phyloP scores from a whole-genome alignment of 305 asterid species.

The Fraxinus sp. region DNA sequence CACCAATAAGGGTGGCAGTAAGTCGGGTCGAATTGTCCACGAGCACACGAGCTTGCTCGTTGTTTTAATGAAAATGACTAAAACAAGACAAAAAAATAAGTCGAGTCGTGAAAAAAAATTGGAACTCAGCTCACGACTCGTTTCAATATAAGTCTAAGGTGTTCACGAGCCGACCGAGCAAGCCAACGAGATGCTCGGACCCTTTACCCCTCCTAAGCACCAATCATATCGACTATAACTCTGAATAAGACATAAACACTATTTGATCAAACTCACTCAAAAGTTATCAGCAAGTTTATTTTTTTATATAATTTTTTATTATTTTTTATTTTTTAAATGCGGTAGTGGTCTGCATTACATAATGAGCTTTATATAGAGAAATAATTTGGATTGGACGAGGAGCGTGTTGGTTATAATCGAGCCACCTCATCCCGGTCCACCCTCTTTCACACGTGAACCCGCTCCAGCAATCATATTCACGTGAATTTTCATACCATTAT shows the following conservation, averaged over 20 bases:
- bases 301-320: neutral
- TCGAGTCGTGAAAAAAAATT: neutral
- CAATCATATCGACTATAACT: neutral
- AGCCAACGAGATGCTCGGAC: neutral
- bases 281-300: neutral
- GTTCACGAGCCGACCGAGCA: neutral
- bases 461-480: conserved; percentile 36
- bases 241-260: neutral
- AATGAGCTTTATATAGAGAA: neutral
- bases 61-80: neutral
- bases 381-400: conserved; percentile 21
- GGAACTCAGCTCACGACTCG: neutral
- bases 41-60: neutral
- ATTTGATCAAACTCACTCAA: neutral
- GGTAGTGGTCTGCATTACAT: neutral
- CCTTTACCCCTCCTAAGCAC: neutral
- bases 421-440: conserved; percentile 27
- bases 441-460: conserved; percentile 28
- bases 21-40: neutral
- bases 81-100: neutral
- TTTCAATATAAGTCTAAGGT: neutral
- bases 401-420: conserved; percentile 32
- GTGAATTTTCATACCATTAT: conserved; percentile 23
- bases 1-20: neutral
- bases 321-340: neutral